These are phyloP conservation scores for Cruciata laevipes DNA, from an alignment of 257 asterid species.

Conservation along the genomic window DNA sequence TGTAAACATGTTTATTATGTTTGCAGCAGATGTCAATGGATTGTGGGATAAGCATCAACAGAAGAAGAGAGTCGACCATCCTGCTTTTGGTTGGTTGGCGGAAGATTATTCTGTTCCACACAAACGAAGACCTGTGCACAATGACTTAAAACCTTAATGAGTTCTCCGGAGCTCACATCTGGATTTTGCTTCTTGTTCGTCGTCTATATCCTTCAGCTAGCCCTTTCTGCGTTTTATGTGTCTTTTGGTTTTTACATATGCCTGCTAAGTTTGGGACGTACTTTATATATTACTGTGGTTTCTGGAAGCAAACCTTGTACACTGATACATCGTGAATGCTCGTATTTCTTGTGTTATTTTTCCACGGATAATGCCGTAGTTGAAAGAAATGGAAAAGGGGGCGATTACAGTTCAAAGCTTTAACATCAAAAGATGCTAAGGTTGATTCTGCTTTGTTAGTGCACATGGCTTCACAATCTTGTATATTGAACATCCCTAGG, in stretches of 20 bases:
- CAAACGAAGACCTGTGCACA: conserved; percentile 16
- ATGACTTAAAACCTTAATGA: conserved; percentile 13
- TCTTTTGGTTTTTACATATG: background rate
- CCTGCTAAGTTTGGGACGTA: background rate
- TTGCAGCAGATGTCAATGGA: conserved; percentile 12
- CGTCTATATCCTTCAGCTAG: background rate
- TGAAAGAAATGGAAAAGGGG: background rate
- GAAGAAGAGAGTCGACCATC: background rate
- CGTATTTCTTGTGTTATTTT: background rate
- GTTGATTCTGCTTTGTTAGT: background rate
- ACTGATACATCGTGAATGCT: too few species aligned
- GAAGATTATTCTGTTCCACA: conserved; percentile 18
- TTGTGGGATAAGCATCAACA: conserved; percentile 3
- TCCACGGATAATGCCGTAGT: too few species aligned
- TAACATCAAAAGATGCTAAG: background rate
- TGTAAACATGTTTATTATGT: background rate
- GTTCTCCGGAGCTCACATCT: background rate
- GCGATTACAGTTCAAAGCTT: background rate
- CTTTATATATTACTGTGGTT: too few species aligned
- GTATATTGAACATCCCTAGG: background rate
- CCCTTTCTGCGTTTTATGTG: background rate
- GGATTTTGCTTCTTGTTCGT: background rate
- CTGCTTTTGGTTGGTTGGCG: conserved; percentile 9
- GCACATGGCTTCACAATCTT: background rate
- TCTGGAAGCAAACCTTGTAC: too few species aligned